Percentiles rank a stretch among this genome's conserved stretches.
Conservation (phyloP, 441 rosid species). For the Manihot esculenta region DNA sequence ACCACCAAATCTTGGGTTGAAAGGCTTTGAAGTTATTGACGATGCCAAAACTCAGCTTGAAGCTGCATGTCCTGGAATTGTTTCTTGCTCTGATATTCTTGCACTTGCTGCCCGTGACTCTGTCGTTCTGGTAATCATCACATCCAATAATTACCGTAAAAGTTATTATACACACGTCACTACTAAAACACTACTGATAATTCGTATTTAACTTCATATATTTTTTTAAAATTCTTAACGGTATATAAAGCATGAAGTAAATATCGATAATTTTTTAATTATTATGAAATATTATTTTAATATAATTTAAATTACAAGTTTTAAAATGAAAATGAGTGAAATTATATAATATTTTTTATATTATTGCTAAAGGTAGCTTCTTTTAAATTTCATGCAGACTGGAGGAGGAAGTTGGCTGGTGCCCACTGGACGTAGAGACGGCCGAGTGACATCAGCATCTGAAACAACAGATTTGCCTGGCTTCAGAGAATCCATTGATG, state of each 20-base stretch:
- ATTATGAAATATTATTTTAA: too few relatives aligned
- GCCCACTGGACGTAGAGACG: constrained; percentile 76
- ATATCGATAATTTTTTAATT: too few relatives aligned
- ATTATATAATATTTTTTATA: too few relatives aligned
- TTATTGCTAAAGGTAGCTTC: neutral
- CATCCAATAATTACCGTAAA: too few relatives aligned
- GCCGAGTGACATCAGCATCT: constrained; percentile 50
- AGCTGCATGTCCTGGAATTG: constrained; percentile 36
- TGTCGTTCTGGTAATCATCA: constrained; percentile 29
- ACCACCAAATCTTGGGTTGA: constrained; percentile 24
- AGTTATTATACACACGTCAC: too few relatives aligned
- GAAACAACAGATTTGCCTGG: constrained; percentile 49
- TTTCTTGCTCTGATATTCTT: constrained; percentile 55
- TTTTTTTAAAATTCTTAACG: too few relatives aligned
- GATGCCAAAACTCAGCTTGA: constrained; percentile 39
- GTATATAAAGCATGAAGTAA: too few relatives aligned
- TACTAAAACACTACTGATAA: too few relatives aligned
- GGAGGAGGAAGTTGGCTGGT: constrained; percentile 54
- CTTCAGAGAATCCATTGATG: constrained; percentile 48
- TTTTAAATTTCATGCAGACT: constrained; percentile 29
- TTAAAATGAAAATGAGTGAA: too few relatives aligned
- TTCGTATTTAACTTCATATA: too few relatives aligned
- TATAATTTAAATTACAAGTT: too few relatives aligned
- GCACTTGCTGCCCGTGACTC: constrained; percentile 52
- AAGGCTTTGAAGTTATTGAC: constrained; percentile 53